These are phyloP conservation scores for Geosmithia morbida DNA, from an alignment of 2,329 filamentous ascomycete genomes.

Conservation along the genomic window DNA sequence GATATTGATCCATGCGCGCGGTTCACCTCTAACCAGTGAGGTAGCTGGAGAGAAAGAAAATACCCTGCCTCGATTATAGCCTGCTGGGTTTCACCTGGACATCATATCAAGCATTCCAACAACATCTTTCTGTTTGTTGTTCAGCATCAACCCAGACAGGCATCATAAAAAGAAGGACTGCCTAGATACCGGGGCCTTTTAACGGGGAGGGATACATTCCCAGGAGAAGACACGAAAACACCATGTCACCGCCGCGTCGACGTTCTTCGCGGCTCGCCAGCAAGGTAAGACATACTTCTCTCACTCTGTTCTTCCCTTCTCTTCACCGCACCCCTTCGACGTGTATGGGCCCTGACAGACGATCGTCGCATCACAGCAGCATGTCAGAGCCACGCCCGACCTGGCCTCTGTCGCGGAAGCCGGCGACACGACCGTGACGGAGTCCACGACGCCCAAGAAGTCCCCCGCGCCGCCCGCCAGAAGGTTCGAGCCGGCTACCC, in stretches of 20 bases:
- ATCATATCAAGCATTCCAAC: constrained; percentile 7
- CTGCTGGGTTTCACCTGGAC: constrained; percentile 7
- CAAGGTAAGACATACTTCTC: constrained; percentile 16
- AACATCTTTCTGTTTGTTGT: neutral
- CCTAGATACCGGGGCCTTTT: neutral
- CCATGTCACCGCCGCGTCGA: constrained; percentile 26
- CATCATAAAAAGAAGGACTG: neutral
- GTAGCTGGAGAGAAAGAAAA: no score
- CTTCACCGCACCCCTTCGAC: neutral
- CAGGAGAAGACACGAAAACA: neutral
- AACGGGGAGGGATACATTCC: no score
- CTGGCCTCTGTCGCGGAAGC: constrained; percentile 29
- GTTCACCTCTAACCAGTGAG: neutral
- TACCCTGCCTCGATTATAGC: neutral
- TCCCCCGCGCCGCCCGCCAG: neutral
- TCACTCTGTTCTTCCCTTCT: neutral
- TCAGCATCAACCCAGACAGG: no score
- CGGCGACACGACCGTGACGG: constrained; percentile 8
- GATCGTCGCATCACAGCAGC: neutral
- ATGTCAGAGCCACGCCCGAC: constrained; percentile 18
- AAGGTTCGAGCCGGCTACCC: constrained; percentile 31
- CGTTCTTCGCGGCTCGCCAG: constrained; percentile 27
- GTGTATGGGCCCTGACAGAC: no score
- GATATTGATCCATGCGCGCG: no score
- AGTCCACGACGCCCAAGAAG: neutral